Conservation (phyloP, 208 protist genomes). For the Trypanosoma brucei region DNA sequence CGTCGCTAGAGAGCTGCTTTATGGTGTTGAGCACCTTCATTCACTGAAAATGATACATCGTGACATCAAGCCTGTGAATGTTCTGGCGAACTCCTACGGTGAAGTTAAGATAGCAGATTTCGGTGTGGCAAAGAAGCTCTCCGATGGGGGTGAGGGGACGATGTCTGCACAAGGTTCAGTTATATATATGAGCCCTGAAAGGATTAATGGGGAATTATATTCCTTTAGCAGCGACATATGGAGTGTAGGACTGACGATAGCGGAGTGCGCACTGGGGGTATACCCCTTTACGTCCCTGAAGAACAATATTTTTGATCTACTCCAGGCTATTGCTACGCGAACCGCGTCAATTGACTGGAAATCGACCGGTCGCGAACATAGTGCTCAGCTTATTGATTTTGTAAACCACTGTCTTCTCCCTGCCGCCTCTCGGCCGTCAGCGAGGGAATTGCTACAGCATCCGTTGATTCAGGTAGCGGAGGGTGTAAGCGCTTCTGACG, state of each 20-base stretch:
- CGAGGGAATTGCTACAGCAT: constrained; percentile 67
- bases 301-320: constrained; percentile 75
- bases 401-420: constrained; percentile 68
- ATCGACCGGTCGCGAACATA: constrained; percentile 36
- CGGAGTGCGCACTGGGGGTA: constrained; percentile 77
- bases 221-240: constrained; percentile 91
- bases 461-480: constrained; percentile 69
- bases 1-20: constrained; percentile 80
- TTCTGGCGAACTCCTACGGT: constrained; percentile 94
- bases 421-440: constrained; percentile 47
- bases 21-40: constrained; percentile 83
- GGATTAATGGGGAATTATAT: constrained; percentile 86
- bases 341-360: constrained; percentile 71
- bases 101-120: constrained; percentile 97
- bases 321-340: constrained; percentile 62
- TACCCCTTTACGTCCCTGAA: constrained; percentile 84
- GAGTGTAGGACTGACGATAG: constrained; percentile 87
- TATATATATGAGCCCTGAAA: constrained; percentile 93
- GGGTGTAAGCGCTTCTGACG: constrained; percentile 47
- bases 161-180: constrained; percentile 88
- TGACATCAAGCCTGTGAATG: constrained; percentile 96
- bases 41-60: constrained; percentile 90
- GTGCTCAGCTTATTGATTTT: constrained; percentile 67
- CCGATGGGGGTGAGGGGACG: constrained; percentile 68
- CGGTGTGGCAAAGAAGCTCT: constrained; percentile 90